A percentile compares a stretch with the other conserved stretches of the same genome.
Conservation (phyloP, 2,329 filamentous ascomycete species). For the Colletotrichum navitas region DNA sequence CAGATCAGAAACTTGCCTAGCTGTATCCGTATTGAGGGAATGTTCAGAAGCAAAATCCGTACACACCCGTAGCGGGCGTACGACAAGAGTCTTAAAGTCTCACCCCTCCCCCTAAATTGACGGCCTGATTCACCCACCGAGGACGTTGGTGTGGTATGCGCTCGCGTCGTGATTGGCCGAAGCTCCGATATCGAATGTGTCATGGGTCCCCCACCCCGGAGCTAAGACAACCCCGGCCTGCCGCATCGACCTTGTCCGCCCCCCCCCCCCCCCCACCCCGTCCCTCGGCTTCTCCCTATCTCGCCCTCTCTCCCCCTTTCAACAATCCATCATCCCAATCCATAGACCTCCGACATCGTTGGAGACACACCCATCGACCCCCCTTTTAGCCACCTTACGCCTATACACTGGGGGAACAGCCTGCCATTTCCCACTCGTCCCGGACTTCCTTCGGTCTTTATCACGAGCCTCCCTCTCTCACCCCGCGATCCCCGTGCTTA, state of each 20-base stretch:
- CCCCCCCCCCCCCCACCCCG: background rate
- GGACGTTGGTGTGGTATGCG: slow-evolving; percentile 32
- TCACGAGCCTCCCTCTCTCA: slow-evolving; percentile 11
- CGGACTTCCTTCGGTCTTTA: background rate
- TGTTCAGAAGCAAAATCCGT: too few relatives aligned
- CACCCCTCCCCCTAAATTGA: too few relatives aligned
- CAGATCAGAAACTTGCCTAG: too few relatives aligned
- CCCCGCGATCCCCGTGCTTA: slow-evolving; percentile 34
- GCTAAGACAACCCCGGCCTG: slow-evolving; percentile 31
- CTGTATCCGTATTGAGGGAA: too few relatives aligned
- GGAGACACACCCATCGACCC: background rate
- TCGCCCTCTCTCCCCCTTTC: background rate
- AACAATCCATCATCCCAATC: background rate
- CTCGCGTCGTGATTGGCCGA: slow-evolving; percentile 36
- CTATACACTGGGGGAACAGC: background rate
- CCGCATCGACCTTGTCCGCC: slow-evolving; percentile 13
- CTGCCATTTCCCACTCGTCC: background rate
- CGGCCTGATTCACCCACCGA: background rate
- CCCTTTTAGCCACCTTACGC: too few relatives aligned
- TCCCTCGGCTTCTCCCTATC: background rate
- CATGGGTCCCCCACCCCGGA: slow-evolving; percentile 26
- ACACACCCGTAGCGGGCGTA: too few relatives aligned
- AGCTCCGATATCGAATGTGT: slow-evolving; percentile 35
- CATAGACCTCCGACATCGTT: background rate
- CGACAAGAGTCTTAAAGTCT: too few relatives aligned